Evolutionary conservation across 2,329 filamentous ascomycete species (phyloP).

Genomic region (Exophiala alcalophila): DNA sequence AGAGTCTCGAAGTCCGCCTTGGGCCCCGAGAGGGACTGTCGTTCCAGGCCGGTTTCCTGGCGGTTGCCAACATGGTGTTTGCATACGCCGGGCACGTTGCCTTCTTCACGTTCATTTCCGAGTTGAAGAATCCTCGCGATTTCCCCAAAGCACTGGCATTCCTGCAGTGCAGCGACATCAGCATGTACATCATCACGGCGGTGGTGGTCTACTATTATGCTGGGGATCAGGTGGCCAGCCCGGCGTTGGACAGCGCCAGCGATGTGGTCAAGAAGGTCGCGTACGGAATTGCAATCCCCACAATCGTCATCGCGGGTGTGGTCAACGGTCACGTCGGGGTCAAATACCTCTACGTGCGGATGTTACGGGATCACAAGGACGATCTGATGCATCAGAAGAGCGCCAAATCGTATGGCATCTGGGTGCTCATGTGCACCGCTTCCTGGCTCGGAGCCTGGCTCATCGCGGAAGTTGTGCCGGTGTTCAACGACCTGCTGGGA

Average conservation of each 20-base stretch:
- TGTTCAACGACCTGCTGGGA: constrained; percentile 64
- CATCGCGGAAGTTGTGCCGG: constrained; percentile 66
- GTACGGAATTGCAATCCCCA: constrained; percentile 66
- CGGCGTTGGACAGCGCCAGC: constrained; percentile 64
- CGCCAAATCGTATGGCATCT: constrained; percentile 53
- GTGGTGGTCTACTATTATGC: constrained; percentile 67
- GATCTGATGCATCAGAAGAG: constrained; percentile 54
- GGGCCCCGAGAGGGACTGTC: constrained; percentile 42
- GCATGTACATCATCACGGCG: constrained; percentile 64
- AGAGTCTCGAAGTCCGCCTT: constrained; percentile 60
- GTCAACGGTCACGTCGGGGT: constrained; percentile 66
- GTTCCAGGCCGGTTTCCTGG: constrained; percentile 57
- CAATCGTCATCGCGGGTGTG: constrained; percentile 68
- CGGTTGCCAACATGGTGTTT: constrained; percentile 67
- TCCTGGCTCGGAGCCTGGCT: constrained; percentile 64
- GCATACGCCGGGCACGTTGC: constrained; percentile 65
- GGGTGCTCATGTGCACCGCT: constrained; percentile 55
- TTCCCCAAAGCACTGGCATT: constrained; percentile 63
- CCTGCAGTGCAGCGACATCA: constrained; percentile 58
- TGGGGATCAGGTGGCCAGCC: constrained; percentile 60
- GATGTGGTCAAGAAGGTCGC: constrained; percentile 59
- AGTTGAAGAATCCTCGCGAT: constrained; percentile 60
- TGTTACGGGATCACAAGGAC: constrained; percentile 51
- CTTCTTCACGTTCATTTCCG: constrained; percentile 65
- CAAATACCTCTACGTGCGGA: constrained; percentile 64